Conservation (phyloP, 2,329 filamentous ascomycete species). For the Magnaporthales sp. region DNA sequence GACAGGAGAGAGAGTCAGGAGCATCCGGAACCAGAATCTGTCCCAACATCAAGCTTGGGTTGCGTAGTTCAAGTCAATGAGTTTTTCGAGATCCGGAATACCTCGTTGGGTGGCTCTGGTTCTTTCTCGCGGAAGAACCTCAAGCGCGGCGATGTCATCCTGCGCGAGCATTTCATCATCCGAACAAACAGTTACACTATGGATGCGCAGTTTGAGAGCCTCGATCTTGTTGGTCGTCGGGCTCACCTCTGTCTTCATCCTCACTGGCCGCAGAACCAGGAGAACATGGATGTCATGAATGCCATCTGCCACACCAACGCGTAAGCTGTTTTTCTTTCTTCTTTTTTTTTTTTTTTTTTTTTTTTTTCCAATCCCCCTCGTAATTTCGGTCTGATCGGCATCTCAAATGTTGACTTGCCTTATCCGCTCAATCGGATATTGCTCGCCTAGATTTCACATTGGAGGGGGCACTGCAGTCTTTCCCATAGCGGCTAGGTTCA, state of each 20-base stretch:
- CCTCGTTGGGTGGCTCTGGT: conserved; percentile 34
- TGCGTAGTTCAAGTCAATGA: conserved; percentile 21
- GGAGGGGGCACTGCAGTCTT: conserved; percentile 30
- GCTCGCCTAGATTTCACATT: conserved; percentile 16
- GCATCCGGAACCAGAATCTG: neutral
- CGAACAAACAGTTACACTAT: conserved; percentile 19
- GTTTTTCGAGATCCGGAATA: conserved; percentile 30
- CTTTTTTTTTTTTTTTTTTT: neutral
- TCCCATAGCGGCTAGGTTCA: conserved; percentile 45
- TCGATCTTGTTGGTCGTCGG: conserved; percentile 21
- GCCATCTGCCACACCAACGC: conserved; percentile 36
- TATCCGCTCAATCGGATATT: neutral
- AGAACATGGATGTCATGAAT: conserved; percentile 19
- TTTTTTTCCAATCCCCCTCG: neutral
- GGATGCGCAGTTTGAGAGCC: conserved; percentile 23
- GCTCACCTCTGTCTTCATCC: conserved; percentile 28
- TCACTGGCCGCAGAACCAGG: conserved; percentile 11
- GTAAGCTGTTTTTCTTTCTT: conserved; percentile 21
- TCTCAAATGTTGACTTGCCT: neutral
- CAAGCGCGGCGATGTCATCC: conserved; percentile 27
- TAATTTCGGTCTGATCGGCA: neutral
- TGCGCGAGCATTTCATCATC: conserved; percentile 36
- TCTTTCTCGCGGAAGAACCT: conserved; percentile 34
- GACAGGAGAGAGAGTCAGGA: neutral
- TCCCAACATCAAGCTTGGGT: no score